Evolutionary conservation across 495 filamentous ascomycete genomes (phyloP), one percentile per base, ranked within the genome.

Genomic region (Xylaria longipes): DNA sequence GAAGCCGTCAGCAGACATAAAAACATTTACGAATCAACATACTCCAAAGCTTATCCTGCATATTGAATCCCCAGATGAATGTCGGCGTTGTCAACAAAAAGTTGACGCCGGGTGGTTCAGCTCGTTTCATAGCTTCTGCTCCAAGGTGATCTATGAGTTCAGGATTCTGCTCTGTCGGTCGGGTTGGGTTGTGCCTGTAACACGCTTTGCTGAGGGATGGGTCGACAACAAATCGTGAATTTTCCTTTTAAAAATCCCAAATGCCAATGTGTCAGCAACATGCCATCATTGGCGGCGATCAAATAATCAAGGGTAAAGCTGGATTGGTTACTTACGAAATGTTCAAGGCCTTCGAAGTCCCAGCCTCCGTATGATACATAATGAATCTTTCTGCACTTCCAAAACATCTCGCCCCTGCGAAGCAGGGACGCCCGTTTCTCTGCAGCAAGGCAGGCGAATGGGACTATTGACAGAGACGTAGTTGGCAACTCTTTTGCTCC

Each of bases 321-420:
- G 48, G 48, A 25, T n/a, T 52, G n/a, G n/a, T 67, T 63, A 12
- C 48, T 22, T 8, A 81, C 68, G 3, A 63, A 50, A 15, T 80
- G 74, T 39, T 77, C 75, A 12, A 48, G 69, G 69, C 80, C 66
- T 5, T 80, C 70, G 22, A 71, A 52, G n/a, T 52, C 48, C 48
- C 48, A 52, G 48, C 48, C 48, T 25, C 8, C 48, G 8, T 52
- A 52, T 17, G 48, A 52, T 52, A 52, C n/a, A 25, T 52, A 52
- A 7, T n/a, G 48, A 6, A 22, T 52, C n/a, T 52, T 52, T 52
- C 48, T 52, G 48, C 48, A 52, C n/a, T 52, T 52, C 48, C 48
- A 52, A 52, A n/a, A 25, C n/a, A 25, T 52, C 48, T n/a, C 22
- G 2, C 48, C 48, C n/a, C 48, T 52, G n/a, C n/a, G 11, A 9